Conservation (phyloP, 129 eudicot species). For the Oenanthe sinensis region DNA sequence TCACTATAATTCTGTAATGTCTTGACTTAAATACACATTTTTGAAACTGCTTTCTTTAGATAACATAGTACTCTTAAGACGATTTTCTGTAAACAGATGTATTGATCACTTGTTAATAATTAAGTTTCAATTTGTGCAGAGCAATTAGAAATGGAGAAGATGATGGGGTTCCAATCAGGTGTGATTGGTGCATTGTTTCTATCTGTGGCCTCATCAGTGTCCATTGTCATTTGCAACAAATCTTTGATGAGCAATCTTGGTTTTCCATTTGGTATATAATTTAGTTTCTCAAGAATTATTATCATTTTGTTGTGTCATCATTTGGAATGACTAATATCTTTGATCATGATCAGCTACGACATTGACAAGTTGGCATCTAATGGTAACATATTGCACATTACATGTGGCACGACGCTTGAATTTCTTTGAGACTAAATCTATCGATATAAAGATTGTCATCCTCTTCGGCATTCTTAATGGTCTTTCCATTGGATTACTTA, state of each 20-base stretch:
- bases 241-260: constrained; percentile 95
- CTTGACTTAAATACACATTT: not conserved
- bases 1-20: not conserved
- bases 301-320: not conserved
- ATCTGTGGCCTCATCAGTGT: constrained; percentile 90
- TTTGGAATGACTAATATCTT: not conserved
- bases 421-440: constrained; percentile 63
- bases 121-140: not conserved
- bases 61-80: not conserved
- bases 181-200: constrained; percentile 78
- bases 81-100: not conserved
- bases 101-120: not conserved
- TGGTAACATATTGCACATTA: constrained; percentile 89
- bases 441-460: constrained; percentile 70
- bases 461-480: constrained; percentile 83
- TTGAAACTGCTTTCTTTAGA: not conserved
- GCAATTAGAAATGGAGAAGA: constrained; percentile 61
- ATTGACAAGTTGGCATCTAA: constrained; percentile 92
- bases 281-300: not conserved
- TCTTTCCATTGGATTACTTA: constrained; percentile 80
- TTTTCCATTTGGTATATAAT: constrained; percentile 60
- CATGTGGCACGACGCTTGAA: constrained; percentile 68
- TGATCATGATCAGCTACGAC: constrained; percentile 58
- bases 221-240: constrained; percentile 91
- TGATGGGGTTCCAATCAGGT: constrained; percentile 61